phyloP scores from a whole-genome alignment of 306 rosid genomes.

The Crotalaria pallida region DNA sequence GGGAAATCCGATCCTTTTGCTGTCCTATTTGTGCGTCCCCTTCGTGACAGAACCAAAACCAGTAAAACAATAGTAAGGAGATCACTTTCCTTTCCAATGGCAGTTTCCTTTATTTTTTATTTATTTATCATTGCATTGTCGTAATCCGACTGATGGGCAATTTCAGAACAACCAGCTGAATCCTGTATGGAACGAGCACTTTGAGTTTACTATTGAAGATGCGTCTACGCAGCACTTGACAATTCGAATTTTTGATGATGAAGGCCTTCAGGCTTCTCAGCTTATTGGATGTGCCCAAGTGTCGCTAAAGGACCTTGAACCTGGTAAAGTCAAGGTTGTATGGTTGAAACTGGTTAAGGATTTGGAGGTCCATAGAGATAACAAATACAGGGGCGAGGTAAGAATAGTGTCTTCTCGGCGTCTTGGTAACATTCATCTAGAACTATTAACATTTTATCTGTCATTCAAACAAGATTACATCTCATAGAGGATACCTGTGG shows the following conservation, averaged over 20 bases:
- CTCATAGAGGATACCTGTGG: too few species aligned
- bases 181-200: conserved; percentile 96
- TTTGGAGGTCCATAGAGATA: conserved; percentile 74
- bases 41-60: conserved; percentile 62
- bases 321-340: conserved; percentile 78
- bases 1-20: conserved; percentile 97
- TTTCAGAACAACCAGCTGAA: conserved; percentile 77
- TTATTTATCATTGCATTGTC: neutral
- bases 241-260: conserved; percentile 77
- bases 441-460: too few species aligned
- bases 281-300: conserved; percentile 72
- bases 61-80: conserved; percentile 77
- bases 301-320: conserved; percentile 61
- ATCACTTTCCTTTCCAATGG: neutral
- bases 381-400: conserved; percentile 86
- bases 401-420: conserved; percentile 18
- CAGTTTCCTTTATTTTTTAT: neutral
- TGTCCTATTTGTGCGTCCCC: conserved; percentile 68
- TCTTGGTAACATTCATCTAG: neutral
- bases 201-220: conserved; percentile 77
- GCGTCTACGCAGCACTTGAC: conserved; percentile 69
- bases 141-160: conserved; percentile 1
- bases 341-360: conserved; percentile 86
- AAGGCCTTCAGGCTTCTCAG: conserved; percentile 79
- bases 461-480: too few species aligned